Evolutionary conservation across 805 yeast genomes (phyloP), one percentile per base, ranked within the genome.

Genomic region (Kluyveromyces siamensis): DNA sequence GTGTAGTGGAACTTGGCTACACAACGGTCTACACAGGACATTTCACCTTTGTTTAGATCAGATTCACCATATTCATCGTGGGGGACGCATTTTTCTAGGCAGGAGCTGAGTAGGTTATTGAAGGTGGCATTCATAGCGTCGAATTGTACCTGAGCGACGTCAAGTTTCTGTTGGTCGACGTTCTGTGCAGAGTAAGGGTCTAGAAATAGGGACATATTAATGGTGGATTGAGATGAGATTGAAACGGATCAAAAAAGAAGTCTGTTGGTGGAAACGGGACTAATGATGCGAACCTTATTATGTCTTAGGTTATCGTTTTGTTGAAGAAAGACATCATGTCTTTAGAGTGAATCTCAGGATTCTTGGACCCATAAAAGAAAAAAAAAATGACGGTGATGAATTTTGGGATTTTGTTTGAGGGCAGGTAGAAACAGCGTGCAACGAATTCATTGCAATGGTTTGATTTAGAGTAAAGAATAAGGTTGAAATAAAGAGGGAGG

Each of bases 1-100:
- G 89, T 83, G 57, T 75, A 75, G 71, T 88, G 86, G 66, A 83
- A 89, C 65, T 90, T 90, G 53, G 80, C 68, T 41, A 86, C 91
- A 69, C 98, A 90, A 51, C 97, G 72, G 64, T 89, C 96, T 10
- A 87, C 69, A 63, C 97, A 91, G 41, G 79, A 75, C 50, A 73
- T 67, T 62, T 90, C 97, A 37, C 96, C 97, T 59, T 89, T 88
- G 54, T 79, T 81, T 48, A 90, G 70, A 25, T 91, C 97, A 9
- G 78, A 74, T 58, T 91, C 98, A 14, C 87, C 87, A 67, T 85
- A 90, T 54, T 83, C 86, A n/a, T 73, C 78, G n/a, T 57, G 62
- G 11, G 84, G 83, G 39, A 93, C 75, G 67, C 99, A 93, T 66
- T 93, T 93, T 50, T 66, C 58, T 18, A 75, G 72, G 65, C 98